Conservation (phyloP, 2,329 filamentous ascomycete genomes). For the Cercospora sp. region DNA sequence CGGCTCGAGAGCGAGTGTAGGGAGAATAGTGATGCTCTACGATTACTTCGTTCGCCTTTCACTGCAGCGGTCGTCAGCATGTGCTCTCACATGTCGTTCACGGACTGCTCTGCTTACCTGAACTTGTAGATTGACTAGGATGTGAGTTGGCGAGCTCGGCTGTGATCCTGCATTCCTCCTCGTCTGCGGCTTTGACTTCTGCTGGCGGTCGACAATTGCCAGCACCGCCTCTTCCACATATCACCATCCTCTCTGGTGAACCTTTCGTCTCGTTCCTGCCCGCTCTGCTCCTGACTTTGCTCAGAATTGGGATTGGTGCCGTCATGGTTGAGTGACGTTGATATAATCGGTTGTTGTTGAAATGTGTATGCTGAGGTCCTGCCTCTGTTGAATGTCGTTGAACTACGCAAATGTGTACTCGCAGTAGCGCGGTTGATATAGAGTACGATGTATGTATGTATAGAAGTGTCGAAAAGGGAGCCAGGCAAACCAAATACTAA, state of each 20-base stretch:
- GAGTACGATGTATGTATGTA: background rate
- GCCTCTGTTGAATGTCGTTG: background rate
- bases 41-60: background rate
- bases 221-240: slow-evolving; percentile 26
- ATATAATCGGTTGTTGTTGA: background rate
- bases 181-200: slow-evolving; percentile 16
- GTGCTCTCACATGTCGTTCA: no score
- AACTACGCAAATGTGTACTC: background rate
- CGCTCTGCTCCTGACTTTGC: slow-evolving; percentile 10
- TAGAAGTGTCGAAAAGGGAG: background rate
- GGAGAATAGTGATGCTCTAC: slow-evolving; percentile 8
- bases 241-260: slow-evolving; percentile 15
- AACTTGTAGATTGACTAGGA: slow-evolving; percentile 10
- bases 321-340: slow-evolving; percentile 12
- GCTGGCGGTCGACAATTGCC: slow-evolving; percentile 23
- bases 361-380: slow-evolving; percentile 6
- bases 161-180: slow-evolving; percentile 21
- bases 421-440: no score
- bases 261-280: background rate
- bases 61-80: background rate
- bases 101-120: slow-evolving; percentile 1
- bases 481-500: background rate
- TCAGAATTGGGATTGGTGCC: slow-evolving; percentile 11
- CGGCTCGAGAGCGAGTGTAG: slow-evolving; percentile 4
- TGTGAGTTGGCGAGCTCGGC: slow-evolving; percentile 15